Conservation (phyloP, 257 asterid genomes). For the Capsicum baccatum region DNA sequence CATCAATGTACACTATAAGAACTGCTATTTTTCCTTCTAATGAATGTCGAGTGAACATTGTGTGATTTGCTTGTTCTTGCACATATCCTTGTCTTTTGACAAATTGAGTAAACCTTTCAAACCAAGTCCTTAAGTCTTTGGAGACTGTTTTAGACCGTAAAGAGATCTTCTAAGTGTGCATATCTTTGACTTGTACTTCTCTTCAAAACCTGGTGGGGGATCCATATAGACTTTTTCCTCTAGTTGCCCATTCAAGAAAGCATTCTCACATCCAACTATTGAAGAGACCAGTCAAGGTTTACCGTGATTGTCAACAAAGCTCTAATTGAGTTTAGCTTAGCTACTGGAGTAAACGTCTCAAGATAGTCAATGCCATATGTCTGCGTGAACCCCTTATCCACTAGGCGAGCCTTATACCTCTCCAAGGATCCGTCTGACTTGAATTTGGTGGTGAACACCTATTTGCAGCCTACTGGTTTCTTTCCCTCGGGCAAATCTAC, state of each 20-base stretch:
- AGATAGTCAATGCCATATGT: too few relatives aligned
- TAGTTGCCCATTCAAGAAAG: background rate
- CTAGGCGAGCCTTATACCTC: too few relatives aligned
- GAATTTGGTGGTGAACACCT: too few relatives aligned
- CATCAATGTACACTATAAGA: conserved; percentile 20
- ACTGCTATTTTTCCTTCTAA: background rate
- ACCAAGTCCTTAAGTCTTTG: background rate
- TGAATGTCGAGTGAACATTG: background rate
- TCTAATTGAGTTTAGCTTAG: background rate
- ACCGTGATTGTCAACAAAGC: background rate
- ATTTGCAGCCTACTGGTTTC: too few relatives aligned
- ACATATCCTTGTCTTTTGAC: background rate
- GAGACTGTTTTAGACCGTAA: too few relatives aligned
- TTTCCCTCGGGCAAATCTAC: too few relatives aligned
- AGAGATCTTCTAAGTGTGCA: too few relatives aligned
- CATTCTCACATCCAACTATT: background rate
- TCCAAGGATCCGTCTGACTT: too few relatives aligned
- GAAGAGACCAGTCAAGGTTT: background rate
- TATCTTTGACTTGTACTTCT: too few relatives aligned
- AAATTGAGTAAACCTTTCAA: background rate
- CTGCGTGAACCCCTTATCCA: too few relatives aligned
- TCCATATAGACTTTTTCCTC: background rate
- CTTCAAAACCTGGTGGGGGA: too few relatives aligned
- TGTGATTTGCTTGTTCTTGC: conserved; percentile 26
- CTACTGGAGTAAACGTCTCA: too few relatives aligned